Base-by-base conservation (phyloP, 2,329 filamentous ascomycete species). In the Aureobasidium sp. region DNA sequence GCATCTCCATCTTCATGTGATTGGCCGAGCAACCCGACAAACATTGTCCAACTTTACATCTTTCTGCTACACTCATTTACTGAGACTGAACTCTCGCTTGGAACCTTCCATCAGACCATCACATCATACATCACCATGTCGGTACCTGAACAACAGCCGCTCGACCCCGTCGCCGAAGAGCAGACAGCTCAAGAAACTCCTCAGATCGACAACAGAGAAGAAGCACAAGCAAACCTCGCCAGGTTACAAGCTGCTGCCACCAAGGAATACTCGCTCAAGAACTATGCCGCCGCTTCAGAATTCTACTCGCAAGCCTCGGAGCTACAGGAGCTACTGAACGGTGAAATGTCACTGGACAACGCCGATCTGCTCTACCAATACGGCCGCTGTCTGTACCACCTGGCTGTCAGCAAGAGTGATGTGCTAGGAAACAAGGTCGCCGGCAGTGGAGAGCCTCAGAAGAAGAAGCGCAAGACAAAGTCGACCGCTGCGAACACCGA, bases 361-460 rank as follows among this genome's bases (percentile, higher is more conserved):
- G 93, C 92, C 56, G 93, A 97, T 73, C 84, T 99, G 51, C 84
- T 97, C 22, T 99, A 96, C 75, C 84, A 91, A 66, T 99, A 99
- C 76, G 94, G 94, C 15, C 90, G 93, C 72, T 91, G 91, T 62
- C 79, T 99, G 22, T 97, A 96, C 81, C 92, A 92, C 74, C 89
- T 97, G 64, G 94, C 92, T 34, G 89, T 97, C 73, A 87, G 86
- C 74, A 96, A 96, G 76, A 97, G 91, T 72, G 92, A 97, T 71
- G 92, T 99, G 27, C 81, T 99, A 39, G 94, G 94, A 62, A 90
- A 89, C 37, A 89, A 88, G 70, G 88, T 92, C 22, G 82, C 84
- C 15, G 78, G 81, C 48, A 78, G 80, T 74, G 84, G 72, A 77
- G 82, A 70, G 76, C 86, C 75, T 67, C 72, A 74, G 60, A 72